phyloP scores from a whole-genome alignment of 2,329 filamentous ascomycete species.

The Curvularia spicifera region DNA sequence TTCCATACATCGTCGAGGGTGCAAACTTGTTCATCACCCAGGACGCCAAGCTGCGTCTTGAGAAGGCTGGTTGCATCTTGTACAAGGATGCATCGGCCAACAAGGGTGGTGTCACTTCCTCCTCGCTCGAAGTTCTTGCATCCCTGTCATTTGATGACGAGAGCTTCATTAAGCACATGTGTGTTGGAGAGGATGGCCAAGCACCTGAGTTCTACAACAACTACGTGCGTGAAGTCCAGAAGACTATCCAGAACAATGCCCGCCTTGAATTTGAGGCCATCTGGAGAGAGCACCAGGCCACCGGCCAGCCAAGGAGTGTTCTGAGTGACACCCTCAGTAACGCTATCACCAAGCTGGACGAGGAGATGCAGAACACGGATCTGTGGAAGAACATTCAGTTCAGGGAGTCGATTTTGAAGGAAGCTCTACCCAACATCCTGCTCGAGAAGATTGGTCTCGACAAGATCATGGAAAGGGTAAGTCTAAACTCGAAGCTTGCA shows the following conservation, averaged over 20 bases:
- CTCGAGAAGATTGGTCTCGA: constrained; percentile 90
- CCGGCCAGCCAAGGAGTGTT: constrained; percentile 79
- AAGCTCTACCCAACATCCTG: constrained; percentile 84
- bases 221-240: constrained; percentile 91
- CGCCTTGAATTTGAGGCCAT: constrained; percentile 96
- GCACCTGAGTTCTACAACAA: constrained; percentile 89
- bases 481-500: constrained; percentile 33
- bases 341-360: constrained; percentile 94
- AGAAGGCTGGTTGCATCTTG: constrained; percentile 91
- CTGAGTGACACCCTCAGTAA: constrained; percentile 88
- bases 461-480: constrained; percentile 78
- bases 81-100: constrained; percentile 99
- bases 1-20: constrained; percentile 96
- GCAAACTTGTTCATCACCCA: constrained; percentile 99
- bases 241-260: constrained; percentile 89
- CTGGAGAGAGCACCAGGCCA: constrained; percentile 90
- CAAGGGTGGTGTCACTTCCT: constrained; percentile 98
- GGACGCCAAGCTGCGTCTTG: constrained; percentile 92
- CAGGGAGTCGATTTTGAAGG: constrained; percentile 76
- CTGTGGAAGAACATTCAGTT: constrained; percentile 86
- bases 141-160: constrained; percentile 92
- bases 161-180: constrained; percentile 93
- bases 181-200: constrained; percentile 75
- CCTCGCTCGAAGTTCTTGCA: constrained; percentile 92
- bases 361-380: constrained; percentile 92